A percentile compares a stretch with the other conserved stretches of the same genome.
These are phyloP conservation scores for Pyrenochaeta sp. DNA, from an alignment of 2,329 filamentous ascomycete genomes.

Conservation along the genomic window DNA sequence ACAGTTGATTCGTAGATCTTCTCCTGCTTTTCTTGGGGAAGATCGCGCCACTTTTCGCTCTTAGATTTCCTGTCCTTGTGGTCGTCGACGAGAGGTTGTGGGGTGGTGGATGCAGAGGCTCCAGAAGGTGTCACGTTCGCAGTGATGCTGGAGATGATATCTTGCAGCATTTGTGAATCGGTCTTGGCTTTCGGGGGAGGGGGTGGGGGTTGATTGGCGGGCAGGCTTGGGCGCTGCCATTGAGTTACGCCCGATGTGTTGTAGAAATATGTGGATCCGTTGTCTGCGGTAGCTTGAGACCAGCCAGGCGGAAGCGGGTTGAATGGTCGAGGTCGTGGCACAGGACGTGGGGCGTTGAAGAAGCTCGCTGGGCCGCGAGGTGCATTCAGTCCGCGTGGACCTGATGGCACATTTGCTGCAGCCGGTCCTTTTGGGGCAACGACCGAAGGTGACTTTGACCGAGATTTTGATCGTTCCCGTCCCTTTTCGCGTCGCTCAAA, in stretches of 20 bases:
- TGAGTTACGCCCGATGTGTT: conserved; percentile 75
- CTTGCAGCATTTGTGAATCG: conserved; percentile 78
- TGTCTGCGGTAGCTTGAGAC: conserved; percentile 73
- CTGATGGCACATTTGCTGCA: conserved; percentile 49
- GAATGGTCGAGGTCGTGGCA: conserved; percentile 61
- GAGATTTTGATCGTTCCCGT: conserved; percentile 57
- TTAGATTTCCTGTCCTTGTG: conserved; percentile 60
- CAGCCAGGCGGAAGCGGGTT: conserved; percentile 79
- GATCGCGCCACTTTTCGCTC: conserved; percentile 73
- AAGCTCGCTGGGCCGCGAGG: conserved; percentile 59
- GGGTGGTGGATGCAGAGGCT: conserved; percentile 68
- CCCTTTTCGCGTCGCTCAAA: conserved; percentile 64
- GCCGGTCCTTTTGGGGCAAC: conserved; percentile 49
- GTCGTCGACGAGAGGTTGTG: conserved; percentile 64
- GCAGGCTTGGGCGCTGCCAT: conserved; percentile 78
- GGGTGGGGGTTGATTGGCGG: conserved; percentile 66
- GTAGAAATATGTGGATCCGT: conserved; percentile 85
- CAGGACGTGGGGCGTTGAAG: conserved; percentile 61
- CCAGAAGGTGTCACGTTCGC: conserved; percentile 66
- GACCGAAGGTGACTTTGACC: conserved; percentile 55
- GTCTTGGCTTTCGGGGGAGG: conserved; percentile 70
- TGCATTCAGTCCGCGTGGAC: conserved; percentile 61
- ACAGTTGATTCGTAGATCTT: conserved; percentile 95
- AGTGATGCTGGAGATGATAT: conserved; percentile 77
- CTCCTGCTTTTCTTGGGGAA: conserved; percentile 85